These are phyloP conservation scores for Lasiosphaeria miniovina DNA, from an alignment of 495 filamentous ascomycete species.

Conservation along the genomic window DNA sequence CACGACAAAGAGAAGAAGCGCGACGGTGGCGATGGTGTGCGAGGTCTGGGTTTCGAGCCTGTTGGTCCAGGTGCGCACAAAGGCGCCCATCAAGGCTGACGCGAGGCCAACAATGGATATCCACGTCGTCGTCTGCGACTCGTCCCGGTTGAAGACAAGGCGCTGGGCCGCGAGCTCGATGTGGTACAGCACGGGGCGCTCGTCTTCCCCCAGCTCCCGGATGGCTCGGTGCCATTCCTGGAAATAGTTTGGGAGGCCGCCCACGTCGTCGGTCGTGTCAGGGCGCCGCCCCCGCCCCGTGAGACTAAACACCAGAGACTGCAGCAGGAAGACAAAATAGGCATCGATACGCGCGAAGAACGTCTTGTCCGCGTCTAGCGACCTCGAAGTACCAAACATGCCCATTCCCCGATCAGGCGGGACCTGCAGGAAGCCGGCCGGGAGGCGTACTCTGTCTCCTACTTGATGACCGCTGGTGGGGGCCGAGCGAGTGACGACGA, in stretches of 20 bases:
- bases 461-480: not conserved
- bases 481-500: not conserved
- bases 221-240: constrained; percentile 12
- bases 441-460: not conserved
- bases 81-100: constrained; percentile 17
- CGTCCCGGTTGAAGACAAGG: constrained; percentile 15
- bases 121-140: constrained; percentile 14
- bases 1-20: constrained; percentile 17
- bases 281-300: not conserved
- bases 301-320: not conserved
- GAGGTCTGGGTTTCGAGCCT: constrained; percentile 18
- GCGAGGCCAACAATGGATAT: constrained; percentile 18
- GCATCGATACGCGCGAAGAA: too few relatives aligned
- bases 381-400: too few relatives aligned
- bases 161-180: constrained; percentile 21
- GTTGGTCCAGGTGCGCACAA: constrained; percentile 17
- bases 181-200: constrained; percentile 6
- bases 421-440: too few relatives aligned
- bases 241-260: constrained; percentile 2
- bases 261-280: not conserved
- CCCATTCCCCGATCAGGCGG: too few relatives aligned
- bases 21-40: constrained; percentile 25
- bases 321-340: not conserved
- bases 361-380: too few relatives aligned
- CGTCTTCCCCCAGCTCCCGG: constrained; percentile 4